These are phyloP conservation scores for Mortierella sp. DNA, from an alignment of 371 early-diverging fungal genomes.

Conservation along the genomic window DNA sequence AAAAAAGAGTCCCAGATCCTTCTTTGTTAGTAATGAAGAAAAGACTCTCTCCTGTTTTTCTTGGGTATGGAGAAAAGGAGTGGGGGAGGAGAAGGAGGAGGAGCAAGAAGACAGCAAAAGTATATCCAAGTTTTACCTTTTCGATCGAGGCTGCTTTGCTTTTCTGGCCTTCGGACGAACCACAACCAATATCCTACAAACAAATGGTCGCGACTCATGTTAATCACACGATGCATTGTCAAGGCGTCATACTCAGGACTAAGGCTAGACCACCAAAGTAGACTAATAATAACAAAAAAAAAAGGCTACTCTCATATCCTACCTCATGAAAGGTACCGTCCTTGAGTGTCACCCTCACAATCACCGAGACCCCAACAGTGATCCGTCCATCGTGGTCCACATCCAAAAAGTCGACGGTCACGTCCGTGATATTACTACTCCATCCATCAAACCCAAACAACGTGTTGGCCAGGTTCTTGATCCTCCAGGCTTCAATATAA, in stretches of 20 bases:
- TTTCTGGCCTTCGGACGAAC: slow-evolving; percentile 84
- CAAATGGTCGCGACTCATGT: background rate
- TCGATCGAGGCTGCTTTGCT: slow-evolving; percentile 88
- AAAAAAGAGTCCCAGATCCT: background rate
- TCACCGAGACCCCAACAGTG: slow-evolving; percentile 84
- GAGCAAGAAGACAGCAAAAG: too few relatives aligned
- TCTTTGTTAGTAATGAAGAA: background rate
- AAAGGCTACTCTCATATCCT: slow-evolving; percentile 2
- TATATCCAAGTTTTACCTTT: slow-evolving; percentile 66
- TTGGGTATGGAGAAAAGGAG: background rate
- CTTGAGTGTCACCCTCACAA: slow-evolving; percentile 89
- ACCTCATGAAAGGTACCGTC: slow-evolving; percentile 97
- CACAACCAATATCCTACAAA: slow-evolving; percentile 88
- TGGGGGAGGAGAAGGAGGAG: too few relatives aligned
- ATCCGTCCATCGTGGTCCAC: slow-evolving; percentile 61
- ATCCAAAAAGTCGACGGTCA: slow-evolving; percentile 83
- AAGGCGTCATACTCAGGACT: too few relatives aligned
- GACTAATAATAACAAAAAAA: background rate
- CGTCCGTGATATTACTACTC: slow-evolving; percentile 83
- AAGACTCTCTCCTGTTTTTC: too few relatives aligned
- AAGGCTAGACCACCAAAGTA: too few relatives aligned
- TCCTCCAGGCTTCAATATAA: slow-evolving; percentile 95
- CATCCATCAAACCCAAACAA: slow-evolving; percentile 99
- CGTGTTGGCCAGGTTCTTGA: slow-evolving; percentile 94
- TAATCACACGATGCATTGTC: too few relatives aligned